Evolutionary conservation across 2,329 filamentous ascomycete genomes (phyloP), one percentile per base, ranked within the genome.

Genomic region (Zarea fungicola): DNA sequence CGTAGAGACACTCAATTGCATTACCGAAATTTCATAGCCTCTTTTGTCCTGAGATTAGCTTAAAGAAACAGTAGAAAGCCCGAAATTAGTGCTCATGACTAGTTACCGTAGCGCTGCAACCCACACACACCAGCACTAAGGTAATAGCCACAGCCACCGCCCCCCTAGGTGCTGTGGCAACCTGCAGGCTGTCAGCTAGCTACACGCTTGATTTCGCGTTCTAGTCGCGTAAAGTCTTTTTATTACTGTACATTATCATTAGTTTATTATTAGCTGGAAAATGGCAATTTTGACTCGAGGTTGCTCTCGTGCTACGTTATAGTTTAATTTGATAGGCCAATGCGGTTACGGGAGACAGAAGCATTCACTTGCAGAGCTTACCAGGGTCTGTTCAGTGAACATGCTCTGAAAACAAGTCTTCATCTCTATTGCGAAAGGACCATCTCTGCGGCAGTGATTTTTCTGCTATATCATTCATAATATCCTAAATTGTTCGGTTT

Each of bases 11-110:
- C 7, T 19, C 34, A 21, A 22, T 25, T 39, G n/a, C n/a, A n/a
- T n/a, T n/a, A n/a, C 16, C 18, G 36, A 39, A 39, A 25, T 39
- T 39, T 39, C 21, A 31, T 19, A 31, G 26, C 16, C 26, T 11
- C 16, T 16, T 13, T 11, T 14, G 21, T n/a, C n/a, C n/a, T 19
- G 42, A 45, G 31, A 45, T 45, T 45, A 36, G 32, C 42, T 45
- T 22, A 5, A 46, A 29, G 26, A 39, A 22, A 46, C 13, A 19
- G 21, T n/a, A 18, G 32, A 29, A 31, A 29, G 32, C 25, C 43
- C 43, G 43, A 46, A 19, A 39, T 45, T 46, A 25, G 32, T 37
- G 34, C 34, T 25, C 40, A n/a, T 37, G 13, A n/a, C 32, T 46
- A 39, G 25, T 16, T 31, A 25, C 32, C 29, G 32, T n/a, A n/a